Base-by-base conservation (phyloP, 345 rosid genomes). In the Lagerstroemia speciosa region DNA sequence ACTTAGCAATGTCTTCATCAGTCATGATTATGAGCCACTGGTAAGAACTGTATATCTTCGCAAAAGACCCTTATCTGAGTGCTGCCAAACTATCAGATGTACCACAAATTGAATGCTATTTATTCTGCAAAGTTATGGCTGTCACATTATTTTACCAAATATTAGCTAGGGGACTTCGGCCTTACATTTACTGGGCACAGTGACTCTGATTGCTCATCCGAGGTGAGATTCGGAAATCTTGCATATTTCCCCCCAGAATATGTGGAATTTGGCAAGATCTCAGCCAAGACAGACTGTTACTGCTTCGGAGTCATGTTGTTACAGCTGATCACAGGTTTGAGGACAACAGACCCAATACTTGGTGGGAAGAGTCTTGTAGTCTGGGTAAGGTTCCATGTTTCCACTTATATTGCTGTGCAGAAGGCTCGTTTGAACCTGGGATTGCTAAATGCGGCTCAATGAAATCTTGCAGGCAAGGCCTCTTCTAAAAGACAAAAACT, bases 231-330 rank as follows among this genome's bases (percentile, higher is more conserved):
- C 0, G 88, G 90, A 62, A 84, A 83, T 62, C 74, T 82, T 10
- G 86, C 85, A 66, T 84, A 81, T 76, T 74, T 84, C 77, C 87
- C 88, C 67, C 90, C 90, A 8, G 89, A 88, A 78, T 83, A 88
- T 62, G 90, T 83, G 38, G 93, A 85, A 66, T 75, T 67, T 27
- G 93, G 88, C 27, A 84, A 80, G 76, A 81, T 81, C 33, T 84
- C 90, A 36, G 74, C 83, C 65, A 88, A 88, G 73, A 82, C 88
- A 12, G 93, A 88, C 65, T 88, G 84, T 64, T 85, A 84, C 68
- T 74, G 90, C 43, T 88, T 84, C 29, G 89, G 90, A 34, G 83
- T 88, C 16, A 86, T 85, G 64, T 77, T 88, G 61, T 74, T 88
- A 57, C 90, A 85, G 78, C 80, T 88, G 33, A 82, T 88, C 62